A percentile compares a stretch with the other conserved stretches of the same genome.
Conservation (phyloP, 208 protist genomes). For the Blastocrithidia nonstop region DNA sequence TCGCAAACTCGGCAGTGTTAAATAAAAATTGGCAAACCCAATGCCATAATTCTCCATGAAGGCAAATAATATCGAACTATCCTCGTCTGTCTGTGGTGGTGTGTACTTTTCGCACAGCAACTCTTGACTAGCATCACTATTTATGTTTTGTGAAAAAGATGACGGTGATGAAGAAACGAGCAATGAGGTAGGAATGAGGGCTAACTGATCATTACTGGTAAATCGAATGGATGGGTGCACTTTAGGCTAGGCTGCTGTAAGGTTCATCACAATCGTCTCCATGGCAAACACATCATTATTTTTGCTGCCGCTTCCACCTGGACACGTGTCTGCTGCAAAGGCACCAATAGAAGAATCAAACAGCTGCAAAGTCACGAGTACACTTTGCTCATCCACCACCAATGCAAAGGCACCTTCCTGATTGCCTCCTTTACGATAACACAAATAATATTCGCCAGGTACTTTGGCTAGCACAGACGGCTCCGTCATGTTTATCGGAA, state of each 20-base stretch:
- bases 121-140: too few species aligned
- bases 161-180: background rate
- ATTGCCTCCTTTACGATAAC: conserved; percentile 31
- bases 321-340: background rate
- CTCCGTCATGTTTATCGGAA: conserved; percentile 14
- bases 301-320: conserved; percentile 10
- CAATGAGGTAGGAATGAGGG: conserved; percentile 18
- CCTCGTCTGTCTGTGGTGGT: too few species aligned
- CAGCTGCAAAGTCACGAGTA: conserved; percentile 4
- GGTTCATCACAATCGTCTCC: conserved; percentile 47
- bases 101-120: too few species aligned
- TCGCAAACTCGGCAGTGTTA: conserved; percentile 24
- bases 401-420: conserved; percentile 23
- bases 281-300: conserved; percentile 18
- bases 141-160: too few species aligned
- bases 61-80: conserved; percentile 2
- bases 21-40: conserved; percentile 39
- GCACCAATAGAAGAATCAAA: too few species aligned
- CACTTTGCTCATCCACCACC: conserved; percentile 18
- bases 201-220: conserved; percentile 24
- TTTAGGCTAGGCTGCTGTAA: conserved; percentile 13
- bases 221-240: conserved; percentile 47
- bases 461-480: conserved; percentile 18
- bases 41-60: conserved; percentile 15
- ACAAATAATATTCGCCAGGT: conserved; percentile 79